These are phyloP conservation scores for Salix suchowensis DNA, from an alignment of 345 rosid genomes.

Conservation along the genomic window DNA sequence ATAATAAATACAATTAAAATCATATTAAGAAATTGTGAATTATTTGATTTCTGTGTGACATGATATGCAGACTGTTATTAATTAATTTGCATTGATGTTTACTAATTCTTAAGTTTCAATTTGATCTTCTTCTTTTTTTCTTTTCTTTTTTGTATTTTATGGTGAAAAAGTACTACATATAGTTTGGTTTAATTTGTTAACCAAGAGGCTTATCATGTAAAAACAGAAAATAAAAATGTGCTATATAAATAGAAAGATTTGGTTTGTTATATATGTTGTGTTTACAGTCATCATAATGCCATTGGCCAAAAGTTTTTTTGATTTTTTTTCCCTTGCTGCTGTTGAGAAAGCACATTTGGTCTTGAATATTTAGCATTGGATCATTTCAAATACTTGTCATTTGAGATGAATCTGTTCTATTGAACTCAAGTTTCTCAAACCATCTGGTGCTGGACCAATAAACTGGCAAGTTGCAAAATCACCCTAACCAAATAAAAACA, in stretches of 20 bases:
- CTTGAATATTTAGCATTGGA: not conserved
- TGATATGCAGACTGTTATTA: not conserved
- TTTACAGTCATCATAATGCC: not conserved
- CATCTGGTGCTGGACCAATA: no score
- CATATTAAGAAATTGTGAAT: no score
- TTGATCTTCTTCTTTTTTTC: not conserved
- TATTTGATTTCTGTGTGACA: not conserved
- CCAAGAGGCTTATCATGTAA: not conserved
- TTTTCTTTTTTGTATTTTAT: not conserved
- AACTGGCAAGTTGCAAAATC: no score
- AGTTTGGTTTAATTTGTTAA: not conserved
- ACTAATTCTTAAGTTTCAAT: not conserved
- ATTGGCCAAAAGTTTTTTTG: not conserved
- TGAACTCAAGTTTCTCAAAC: no score
- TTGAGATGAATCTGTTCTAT: not conserved
- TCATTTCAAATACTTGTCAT: not conserved
- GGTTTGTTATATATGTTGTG: not conserved
- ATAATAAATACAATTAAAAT: no score
- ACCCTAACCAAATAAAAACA: not conserved
- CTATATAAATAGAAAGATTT: no score
- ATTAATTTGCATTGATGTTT: not conserved
- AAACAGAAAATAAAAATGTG: not conserved
- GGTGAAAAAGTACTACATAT: not conserved
- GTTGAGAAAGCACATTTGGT: not conserved
- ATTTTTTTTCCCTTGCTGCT: not conserved